phyloP scores from a whole-genome alignment of 1,284 basidiomycete species.

The Gymnopus androsaceus region DNA sequence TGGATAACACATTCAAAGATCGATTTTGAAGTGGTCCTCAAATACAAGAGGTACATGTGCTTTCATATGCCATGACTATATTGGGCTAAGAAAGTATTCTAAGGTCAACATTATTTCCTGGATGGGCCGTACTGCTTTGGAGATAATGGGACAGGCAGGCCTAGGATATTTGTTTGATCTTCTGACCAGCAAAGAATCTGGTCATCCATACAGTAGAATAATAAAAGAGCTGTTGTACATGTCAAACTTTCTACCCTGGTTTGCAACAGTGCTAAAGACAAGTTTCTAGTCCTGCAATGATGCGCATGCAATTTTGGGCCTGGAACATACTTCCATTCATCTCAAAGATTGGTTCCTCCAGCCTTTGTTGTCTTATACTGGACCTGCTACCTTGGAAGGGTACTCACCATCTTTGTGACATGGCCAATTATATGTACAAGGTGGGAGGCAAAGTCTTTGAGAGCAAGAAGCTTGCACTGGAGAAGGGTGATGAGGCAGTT shows the following conservation, averaged over 20 bases:
- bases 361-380: slow-evolving; percentile 3
- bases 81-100: too few species aligned
- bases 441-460: neutral
- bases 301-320: slow-evolving; percentile 11
- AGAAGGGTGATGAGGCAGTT: slow-evolving; percentile 35
- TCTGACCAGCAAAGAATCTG: too few species aligned
- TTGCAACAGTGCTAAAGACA: neutral
- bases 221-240: neutral
- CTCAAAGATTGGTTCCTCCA: neutral
- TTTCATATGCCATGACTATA: too few species aligned
- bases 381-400: slow-evolving; percentile 10
- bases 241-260: neutral
- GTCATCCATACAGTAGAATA: neutral
- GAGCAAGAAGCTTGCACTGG: slow-evolving; percentile 39
- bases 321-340: slow-evolving; percentile 13
- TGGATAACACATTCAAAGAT: too few species aligned
- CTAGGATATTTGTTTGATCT: too few species aligned
- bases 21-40: too few species aligned
- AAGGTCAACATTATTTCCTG: too few species aligned
- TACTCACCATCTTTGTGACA: slow-evolving; percentile 7
- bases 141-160: too few species aligned
- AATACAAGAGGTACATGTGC: too few species aligned
- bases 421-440: slow-evolving; percentile 9
- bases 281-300: neutral
- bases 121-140: too few species aligned